Percentiles rank a stretch among this genome's conserved stretches.
Evolutionary conservation across 2,329 filamentous ascomycete genomes (phyloP).

Genomic region (Acarospora socialis): DNA sequence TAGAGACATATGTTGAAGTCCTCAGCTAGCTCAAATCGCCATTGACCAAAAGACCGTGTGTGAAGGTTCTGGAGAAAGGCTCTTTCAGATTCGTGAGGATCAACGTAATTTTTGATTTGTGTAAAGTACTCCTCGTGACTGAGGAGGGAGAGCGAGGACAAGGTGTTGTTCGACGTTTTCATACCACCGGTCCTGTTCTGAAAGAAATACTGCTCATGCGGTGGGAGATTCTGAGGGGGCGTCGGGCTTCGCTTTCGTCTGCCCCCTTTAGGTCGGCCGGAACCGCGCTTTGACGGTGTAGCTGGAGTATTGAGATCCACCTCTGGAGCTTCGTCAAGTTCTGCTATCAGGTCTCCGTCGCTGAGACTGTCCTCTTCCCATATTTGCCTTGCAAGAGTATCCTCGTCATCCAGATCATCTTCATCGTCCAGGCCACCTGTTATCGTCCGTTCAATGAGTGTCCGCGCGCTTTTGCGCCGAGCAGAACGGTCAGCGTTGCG

Average conservation of each 20-base stretch:
- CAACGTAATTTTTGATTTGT: constrained; percentile 46
- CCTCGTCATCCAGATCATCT: constrained; percentile 9
- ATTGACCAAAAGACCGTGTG: constrained; percentile 71
- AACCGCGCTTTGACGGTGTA: constrained; percentile 40
- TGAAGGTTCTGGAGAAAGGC: constrained; percentile 62
- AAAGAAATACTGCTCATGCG: constrained; percentile 86
- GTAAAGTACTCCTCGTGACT: constrained; percentile 88
- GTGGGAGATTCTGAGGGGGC: constrained; percentile 65
- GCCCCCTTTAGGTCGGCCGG: constrained; percentile 40
- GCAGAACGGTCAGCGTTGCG: constrained; percentile 8
- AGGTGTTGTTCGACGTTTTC: constrained; percentile 76
- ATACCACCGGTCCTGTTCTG: constrained; percentile 70
- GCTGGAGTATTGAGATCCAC: neutral
- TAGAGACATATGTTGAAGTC: constrained; percentile 84
- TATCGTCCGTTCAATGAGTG: constrained; percentile 4
- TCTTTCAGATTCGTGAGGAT: constrained; percentile 57
- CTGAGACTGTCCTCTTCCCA: constrained; percentile 10
- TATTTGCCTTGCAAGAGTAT: constrained; percentile 9
- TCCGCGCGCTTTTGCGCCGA: constrained; percentile 9
- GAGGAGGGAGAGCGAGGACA: constrained; percentile 60
- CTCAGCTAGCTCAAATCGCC: constrained; percentile 78
- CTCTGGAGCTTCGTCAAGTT: constrained; percentile 1
- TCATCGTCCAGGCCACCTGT: constrained; percentile 3
- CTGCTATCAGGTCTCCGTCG: constrained; percentile 5
- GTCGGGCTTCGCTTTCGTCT: constrained; percentile 56